Conservation (phyloP, 2,329 filamentous ascomycete genomes). For the Claviceps paspali region DNA sequence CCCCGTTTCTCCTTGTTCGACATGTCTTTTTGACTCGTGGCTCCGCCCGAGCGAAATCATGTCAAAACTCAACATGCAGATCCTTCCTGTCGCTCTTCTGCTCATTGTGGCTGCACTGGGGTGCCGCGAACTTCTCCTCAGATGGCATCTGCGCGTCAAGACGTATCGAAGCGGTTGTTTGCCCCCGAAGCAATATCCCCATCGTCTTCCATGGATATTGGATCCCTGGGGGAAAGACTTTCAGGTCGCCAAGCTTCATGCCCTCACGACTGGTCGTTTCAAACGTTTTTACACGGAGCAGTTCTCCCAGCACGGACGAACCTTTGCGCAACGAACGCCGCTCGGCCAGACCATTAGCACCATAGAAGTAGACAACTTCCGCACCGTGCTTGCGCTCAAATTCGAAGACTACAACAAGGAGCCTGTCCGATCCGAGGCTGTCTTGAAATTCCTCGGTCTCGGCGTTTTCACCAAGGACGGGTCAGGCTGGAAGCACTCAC, state of each 20-base stretch:
- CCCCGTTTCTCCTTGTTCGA: background rate
- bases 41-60: background rate
- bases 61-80: background rate
- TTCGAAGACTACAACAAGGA: constrained; percentile 5
- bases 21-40: too few relatives aligned
- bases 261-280: constrained; percentile 1
- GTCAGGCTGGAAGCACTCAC: constrained; percentile 3
- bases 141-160: background rate
- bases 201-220: constrained; percentile 4
- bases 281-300: constrained; percentile 2
- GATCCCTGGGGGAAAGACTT: constrained; percentile 4
- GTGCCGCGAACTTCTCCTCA: background rate
- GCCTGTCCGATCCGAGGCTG: constrained; percentile 1
- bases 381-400: constrained; percentile 3
- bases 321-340: constrained; percentile 2
- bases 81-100: background rate
- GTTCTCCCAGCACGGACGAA: constrained; percentile 3
- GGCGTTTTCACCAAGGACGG: constrained; percentile 5
- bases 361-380: constrained; percentile 4
- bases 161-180: background rate
- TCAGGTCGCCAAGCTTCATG: background rate
- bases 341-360: constrained; percentile 1
- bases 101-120: background rate
- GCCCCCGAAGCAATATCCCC: constrained; percentile 3
- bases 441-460: constrained; percentile 2